A percentile compares a stretch with the other conserved stretches of the same genome.
These are phyloP conservation scores for Herpotrichia juniperi DNA, from an alignment of 2,329 filamentous ascomycete genomes.

Conservation along the genomic window DNA sequence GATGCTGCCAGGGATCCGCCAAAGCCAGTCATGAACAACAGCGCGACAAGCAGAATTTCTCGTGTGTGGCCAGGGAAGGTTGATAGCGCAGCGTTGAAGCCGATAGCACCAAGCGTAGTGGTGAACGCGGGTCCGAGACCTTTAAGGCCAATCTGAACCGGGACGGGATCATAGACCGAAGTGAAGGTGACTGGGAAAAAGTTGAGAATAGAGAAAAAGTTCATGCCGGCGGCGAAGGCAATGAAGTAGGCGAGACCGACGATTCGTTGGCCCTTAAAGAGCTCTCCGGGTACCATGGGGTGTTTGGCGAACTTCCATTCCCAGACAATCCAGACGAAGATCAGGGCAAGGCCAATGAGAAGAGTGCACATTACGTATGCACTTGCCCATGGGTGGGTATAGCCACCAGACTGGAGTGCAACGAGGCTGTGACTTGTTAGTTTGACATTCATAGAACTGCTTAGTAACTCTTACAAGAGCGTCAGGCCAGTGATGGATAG, in stretches of 20 bases:
- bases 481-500: slow-evolving; percentile 40
- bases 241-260: slow-evolving; percentile 38
- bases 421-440: slow-evolving; percentile 36
- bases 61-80: slow-evolving; percentile 28
- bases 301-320: slow-evolving; percentile 46
- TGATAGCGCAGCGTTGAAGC: slow-evolving; percentile 36
- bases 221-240: slow-evolving; percentile 45
- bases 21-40: slow-evolving; percentile 39
- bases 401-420: slow-evolving; percentile 48
- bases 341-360: slow-evolving; percentile 42
- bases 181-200: slow-evolving; percentile 40
- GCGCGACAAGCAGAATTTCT: slow-evolving; percentile 36
- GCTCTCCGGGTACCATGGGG: slow-evolving; percentile 47
- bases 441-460: not conserved
- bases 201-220: slow-evolving; percentile 40
- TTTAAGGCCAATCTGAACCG: slow-evolving; percentile 38
- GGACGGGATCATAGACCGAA: slow-evolving; percentile 34
- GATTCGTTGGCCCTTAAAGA: slow-evolving; percentile 41
- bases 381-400: slow-evolving; percentile 46
- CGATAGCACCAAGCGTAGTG: slow-evolving; percentile 35
- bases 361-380: slow-evolving; percentile 46
- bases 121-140: slow-evolving; percentile 32
- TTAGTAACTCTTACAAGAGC: slow-evolving; percentile 30
- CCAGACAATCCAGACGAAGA: slow-evolving; percentile 42
- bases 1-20: slow-evolving; percentile 36